Conservation (phyloP, 352 stramenopile genomes). For the Phytophthora citricola region DNA sequence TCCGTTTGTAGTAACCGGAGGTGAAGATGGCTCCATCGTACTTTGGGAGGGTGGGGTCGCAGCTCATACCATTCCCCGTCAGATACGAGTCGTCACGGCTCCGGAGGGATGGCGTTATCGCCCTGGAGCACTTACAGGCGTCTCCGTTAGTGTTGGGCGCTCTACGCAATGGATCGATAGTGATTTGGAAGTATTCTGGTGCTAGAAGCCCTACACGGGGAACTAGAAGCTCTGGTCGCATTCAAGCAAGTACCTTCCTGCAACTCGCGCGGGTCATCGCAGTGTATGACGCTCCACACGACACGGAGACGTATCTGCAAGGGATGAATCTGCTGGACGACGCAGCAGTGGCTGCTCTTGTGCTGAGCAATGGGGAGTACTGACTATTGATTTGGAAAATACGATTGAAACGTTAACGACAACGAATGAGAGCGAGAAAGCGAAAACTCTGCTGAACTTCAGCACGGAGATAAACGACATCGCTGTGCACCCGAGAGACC, state of each 20-base stretch:
- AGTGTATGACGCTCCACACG: slow-evolving; percentile 16
- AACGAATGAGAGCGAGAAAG: slow-evolving; percentile 22
- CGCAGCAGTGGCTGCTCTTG: slow-evolving; percentile 19
- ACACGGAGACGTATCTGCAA: slow-evolving; percentile 17
- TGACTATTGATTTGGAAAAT: slow-evolving; percentile 40
- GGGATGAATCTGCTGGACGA: slow-evolving; percentile 35
- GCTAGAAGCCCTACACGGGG: slow-evolving; percentile 15
- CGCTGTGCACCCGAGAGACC: slow-evolving; percentile 47
- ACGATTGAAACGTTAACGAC: slow-evolving; percentile 16
- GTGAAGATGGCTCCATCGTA: slow-evolving; percentile 51
- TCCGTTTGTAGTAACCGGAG: slow-evolving; percentile 66
- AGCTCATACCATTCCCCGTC: slow-evolving; percentile 44
- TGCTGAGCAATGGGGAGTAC: slow-evolving; percentile 34
- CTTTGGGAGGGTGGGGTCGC: slow-evolving; percentile 67
- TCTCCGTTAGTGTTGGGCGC: slow-evolving; percentile 54
- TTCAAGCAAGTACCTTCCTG: slow-evolving; percentile 43
- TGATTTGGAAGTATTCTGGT: slow-evolving; percentile 41
- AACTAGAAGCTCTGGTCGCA: slow-evolving; percentile 13
- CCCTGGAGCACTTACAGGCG: slow-evolving; percentile 42
- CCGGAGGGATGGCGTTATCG: slow-evolving; percentile 35
- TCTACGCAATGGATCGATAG: slow-evolving; percentile 40
- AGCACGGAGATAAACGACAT: slow-evolving; percentile 37
- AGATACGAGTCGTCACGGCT: slow-evolving; percentile 4
- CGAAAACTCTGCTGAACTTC: slow-evolving; percentile 31
- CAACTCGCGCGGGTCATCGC: slow-evolving; percentile 32